phyloP scores from a whole-genome alignment of 768 basidiomycete genomes.

The Mycena sanguinolenta region DNA sequence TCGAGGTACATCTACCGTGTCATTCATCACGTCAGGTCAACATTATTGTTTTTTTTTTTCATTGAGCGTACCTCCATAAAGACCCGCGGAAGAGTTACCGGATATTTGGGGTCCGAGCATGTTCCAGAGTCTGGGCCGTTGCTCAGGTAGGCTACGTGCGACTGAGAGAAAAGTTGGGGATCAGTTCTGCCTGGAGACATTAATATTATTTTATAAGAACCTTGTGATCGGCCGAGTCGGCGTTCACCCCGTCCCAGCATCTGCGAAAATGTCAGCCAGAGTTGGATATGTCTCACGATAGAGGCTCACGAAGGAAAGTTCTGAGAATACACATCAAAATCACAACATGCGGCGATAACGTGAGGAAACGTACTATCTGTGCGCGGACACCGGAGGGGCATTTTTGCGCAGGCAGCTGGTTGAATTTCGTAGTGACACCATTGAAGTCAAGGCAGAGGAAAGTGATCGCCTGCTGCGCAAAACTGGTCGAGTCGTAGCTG shows the following conservation, averaged over 20 bases:
- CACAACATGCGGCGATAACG: constrained; percentile 4
- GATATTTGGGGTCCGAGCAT: constrained; percentile 61
- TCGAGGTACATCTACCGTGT: constrained; percentile 66
- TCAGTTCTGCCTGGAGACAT: too few species aligned
- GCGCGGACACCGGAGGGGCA: constrained; percentile 65
- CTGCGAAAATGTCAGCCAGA: constrained; percentile 55
- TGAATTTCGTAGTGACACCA: constrained; percentile 48
- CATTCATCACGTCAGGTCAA: constrained; percentile 9
- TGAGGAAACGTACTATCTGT: constrained; percentile 55
- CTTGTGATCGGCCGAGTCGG: constrained; percentile 65
- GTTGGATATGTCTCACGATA: not conserved
- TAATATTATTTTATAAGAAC: too few species aligned
- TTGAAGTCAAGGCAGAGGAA: constrained; percentile 57
- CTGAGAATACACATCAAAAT: constrained; percentile 12
- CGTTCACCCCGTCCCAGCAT: constrained; percentile 70
- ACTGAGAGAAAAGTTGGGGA: constrained; percentile 27
- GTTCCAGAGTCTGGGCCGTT: constrained; percentile 63
- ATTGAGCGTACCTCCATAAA: constrained; percentile 62
- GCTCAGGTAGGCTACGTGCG: constrained; percentile 63
- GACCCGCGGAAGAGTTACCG: constrained; percentile 60
- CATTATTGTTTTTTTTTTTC: not conserved
- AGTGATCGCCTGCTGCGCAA: constrained; percentile 53
- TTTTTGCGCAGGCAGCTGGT: constrained; percentile 51
- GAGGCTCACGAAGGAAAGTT: constrained; percentile 34
- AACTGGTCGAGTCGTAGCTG: constrained; percentile 48